Conservation (phyloP, 176 grass and related monocot genomes). For the Poa annua region DNA sequence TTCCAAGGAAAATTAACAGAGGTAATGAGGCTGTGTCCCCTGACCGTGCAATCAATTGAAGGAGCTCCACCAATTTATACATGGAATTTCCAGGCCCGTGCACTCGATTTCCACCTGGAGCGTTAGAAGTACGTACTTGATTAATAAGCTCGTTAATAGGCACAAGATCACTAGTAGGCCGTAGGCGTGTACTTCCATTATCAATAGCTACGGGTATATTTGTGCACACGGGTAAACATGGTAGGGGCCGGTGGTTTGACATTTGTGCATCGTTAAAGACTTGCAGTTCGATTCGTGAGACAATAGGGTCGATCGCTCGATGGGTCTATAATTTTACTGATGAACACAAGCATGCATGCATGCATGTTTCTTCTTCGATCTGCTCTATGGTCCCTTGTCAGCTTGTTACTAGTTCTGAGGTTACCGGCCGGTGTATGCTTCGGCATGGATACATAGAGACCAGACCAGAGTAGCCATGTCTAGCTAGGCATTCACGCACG, state of each 20-base stretch:
- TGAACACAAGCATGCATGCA: background rate
- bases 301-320: background rate
- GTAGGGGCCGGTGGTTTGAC: background rate
- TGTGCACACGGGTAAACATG: background rate
- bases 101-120: background rate
- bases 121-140: background rate
- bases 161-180: background rate
- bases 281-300: background rate
- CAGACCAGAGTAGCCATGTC: too few species aligned
- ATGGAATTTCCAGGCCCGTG: background rate
- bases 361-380: background rate
- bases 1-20: background rate
- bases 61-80: background rate
- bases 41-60: background rate
- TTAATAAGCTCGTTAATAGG: background rate
- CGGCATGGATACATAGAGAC: too few species aligned
- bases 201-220: background rate
- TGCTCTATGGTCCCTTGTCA: background rate
- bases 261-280: background rate
- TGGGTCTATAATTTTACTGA: background rate
- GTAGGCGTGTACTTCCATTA: background rate
- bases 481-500: too few species aligned
- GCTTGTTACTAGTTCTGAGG: background rate
- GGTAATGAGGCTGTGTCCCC: background rate
- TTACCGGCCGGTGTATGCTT: background rate